phyloP scores from a whole-genome alignment of 768 basidiomycete genomes.

The Lentinula boryana region DNA sequence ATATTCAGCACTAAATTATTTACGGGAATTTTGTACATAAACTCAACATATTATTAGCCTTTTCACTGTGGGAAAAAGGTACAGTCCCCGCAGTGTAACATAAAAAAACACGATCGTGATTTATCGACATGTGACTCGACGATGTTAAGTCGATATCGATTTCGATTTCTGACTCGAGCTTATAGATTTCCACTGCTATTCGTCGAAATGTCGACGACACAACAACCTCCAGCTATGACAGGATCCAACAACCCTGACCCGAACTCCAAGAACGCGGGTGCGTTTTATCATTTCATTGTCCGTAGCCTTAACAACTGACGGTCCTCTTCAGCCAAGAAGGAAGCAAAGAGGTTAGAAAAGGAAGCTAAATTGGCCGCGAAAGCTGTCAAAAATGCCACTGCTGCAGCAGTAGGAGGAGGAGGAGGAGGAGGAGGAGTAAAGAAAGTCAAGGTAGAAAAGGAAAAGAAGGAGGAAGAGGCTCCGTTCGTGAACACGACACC shows the following conservation, averaged over 20 bases:
- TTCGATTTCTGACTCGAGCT: conserved; percentile 6
- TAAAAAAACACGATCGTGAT: not conserved
- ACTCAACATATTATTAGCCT: too few relatives aligned
- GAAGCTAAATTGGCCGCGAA: conserved; percentile 76
- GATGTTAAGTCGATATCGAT: conserved; percentile 6
- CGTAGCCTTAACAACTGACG: not conserved
- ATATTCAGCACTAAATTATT: too few relatives aligned
- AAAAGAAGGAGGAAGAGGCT: conserved; percentile 61
- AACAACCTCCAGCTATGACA: not conserved
- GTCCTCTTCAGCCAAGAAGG: conserved; percentile 62
- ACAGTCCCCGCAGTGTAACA: too few relatives aligned
- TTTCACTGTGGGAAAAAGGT: too few relatives aligned
- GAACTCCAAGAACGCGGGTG: conserved; percentile 36
- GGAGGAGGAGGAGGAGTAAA: conserved; percentile 46
- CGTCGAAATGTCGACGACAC: conserved; percentile 1
- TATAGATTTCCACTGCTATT: not conserved
- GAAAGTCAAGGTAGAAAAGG: conserved; percentile 70
- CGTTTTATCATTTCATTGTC: conserved; percentile 7
- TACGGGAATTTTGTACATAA: too few relatives aligned
- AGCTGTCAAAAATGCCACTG: conserved; percentile 43
- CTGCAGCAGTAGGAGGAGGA: conserved; percentile 23
- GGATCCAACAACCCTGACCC: conserved; percentile 9
- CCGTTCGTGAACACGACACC: conserved; percentile 89
- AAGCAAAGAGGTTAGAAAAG: conserved; percentile 76
- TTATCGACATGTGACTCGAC: not conserved